Evolutionary conservation across 352 stramenopile species (phyloP), one percentile per base, ranked within the genome.

Genomic region (Globisporangium alternatum): DNA sequence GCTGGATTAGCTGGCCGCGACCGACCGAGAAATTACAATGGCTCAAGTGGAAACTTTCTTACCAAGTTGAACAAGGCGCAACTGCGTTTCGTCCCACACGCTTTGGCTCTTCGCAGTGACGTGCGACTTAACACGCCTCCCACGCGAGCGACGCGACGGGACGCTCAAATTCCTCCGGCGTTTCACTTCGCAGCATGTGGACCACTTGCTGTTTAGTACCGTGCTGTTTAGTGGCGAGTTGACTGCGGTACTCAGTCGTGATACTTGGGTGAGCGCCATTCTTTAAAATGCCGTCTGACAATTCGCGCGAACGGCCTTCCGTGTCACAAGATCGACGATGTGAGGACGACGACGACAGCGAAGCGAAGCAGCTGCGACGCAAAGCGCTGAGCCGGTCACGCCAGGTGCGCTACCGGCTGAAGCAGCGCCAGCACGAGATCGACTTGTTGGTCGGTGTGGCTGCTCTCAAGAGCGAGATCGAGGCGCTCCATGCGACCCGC

Each of bases 331-430:
- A 33, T 49, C 28, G 17, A 28, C 17, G 15, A 2, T 19, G 17
- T 15, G 9, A 0, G 5, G 10, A 21, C 21, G 21, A n/a, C 21
- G 25, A 17, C 17, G 37, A 37, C 33, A 37, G 10, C 33, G 6
- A 59, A 30, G 33, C n/a, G 19, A 59, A 59, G 53, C 53, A 47
- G 35, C 53, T 59, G 53, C 53, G 53, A 13, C 53, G 47, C 47
- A 60, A 56, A 21, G 49, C 35, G n/a, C 53, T 68, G 21, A 67
- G 30, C 35, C 67, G 70, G 9, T 64, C 45, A 19, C 52, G 70
- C 7, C 70, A 77, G 51, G 7, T 67, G 48, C 63, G 67, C 12
- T 77, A 77, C 55, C 60, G 71, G n/a, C 35, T 67, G 30, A 70
- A 69, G 49, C 69, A 69, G 48, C 66, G 55, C 9, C 63, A 69